phyloP scores from a whole-genome alignment of 2,329 filamentous ascomycete species.

The Alternaria sp. region DNA sequence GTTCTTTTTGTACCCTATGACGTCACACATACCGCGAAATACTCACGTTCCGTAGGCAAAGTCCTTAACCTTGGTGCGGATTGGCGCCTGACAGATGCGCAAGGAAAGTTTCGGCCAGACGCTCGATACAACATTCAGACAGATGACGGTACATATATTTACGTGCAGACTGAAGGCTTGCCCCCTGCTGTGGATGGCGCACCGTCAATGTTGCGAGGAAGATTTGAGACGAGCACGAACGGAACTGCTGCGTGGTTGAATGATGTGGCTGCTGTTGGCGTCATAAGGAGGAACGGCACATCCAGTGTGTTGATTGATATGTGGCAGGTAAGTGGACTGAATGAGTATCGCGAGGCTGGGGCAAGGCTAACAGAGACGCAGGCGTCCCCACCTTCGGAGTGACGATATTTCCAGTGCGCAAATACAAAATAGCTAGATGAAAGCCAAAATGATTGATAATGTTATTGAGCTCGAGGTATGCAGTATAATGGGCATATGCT shows the following conservation, averaged over 20 bases:
- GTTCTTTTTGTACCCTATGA: constrained; percentile 3
- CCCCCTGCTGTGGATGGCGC: constrained; percentile 31
- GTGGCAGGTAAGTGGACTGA: constrained; percentile 30
- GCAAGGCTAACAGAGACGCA: not conserved
- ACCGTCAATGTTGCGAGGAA: constrained; percentile 41
- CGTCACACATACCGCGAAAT: constrained; percentile 14
- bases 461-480: not conserved
- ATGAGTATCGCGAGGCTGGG: not conserved
- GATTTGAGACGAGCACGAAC: constrained; percentile 47
- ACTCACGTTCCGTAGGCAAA: constrained; percentile 27
- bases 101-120: constrained; percentile 42
- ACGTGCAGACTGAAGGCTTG: constrained; percentile 45
- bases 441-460: not conserved
- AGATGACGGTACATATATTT: constrained; percentile 47
- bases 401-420: not conserved
- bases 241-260: constrained; percentile 51
- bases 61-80: constrained; percentile 51
- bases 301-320: constrained; percentile 35
- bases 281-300: constrained; percentile 31
- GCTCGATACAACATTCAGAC: constrained; percentile 51
- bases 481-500: not conserved
- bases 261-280: constrained; percentile 45
- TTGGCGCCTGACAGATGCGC: constrained; percentile 46
- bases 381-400: constrained; percentile 7
- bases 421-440: not conserved